Conservation (phyloP, 208 protist species). For the Trypanosoma theileri region DNA sequence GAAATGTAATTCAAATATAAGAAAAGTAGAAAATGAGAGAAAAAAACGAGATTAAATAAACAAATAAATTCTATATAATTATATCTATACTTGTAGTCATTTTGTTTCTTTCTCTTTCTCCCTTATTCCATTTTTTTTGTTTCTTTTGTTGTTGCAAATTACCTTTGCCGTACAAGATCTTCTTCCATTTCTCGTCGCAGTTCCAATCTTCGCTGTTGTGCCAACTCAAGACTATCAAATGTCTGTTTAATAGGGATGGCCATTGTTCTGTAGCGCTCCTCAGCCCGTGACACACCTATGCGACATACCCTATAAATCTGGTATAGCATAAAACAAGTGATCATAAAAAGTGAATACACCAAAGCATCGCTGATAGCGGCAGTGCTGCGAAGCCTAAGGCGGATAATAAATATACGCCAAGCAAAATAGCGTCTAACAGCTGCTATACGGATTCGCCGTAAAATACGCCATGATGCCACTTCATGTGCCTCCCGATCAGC, state of each 20-base stretch:
- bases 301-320: slow-evolving; percentile 77
- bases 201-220: slow-evolving; percentile 44
- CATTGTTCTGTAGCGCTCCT: slow-evolving; percentile 76
- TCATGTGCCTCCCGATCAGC: slow-evolving; percentile 37
- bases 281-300: slow-evolving; percentile 68
- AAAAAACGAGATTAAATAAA: slow-evolving; percentile 1
- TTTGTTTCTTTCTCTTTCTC: background rate
- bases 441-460: slow-evolving; percentile 36
- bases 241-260: slow-evolving; percentile 81
- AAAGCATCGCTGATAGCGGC: slow-evolving; percentile 75
- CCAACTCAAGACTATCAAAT: slow-evolving; percentile 69
- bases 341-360: slow-evolving; percentile 69
- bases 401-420: slow-evolving; percentile 57
- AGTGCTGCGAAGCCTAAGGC: slow-evolving; percentile 57
- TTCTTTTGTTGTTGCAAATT: background rate
- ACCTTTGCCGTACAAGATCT: slow-evolving; percentile 55
- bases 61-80: slow-evolving; percentile 10
- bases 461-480: slow-evolving; percentile 35
- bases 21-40: no score
- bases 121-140: slow-evolving; percentile 1
- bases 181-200: slow-evolving; percentile 70
- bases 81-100: background rate
- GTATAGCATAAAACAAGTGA: slow-evolving; percentile 69
- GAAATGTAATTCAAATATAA: no score
- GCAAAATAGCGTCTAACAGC: slow-evolving; percentile 53